Base-by-base conservation (phyloP, 2,329 filamentous ascomycete species). In the Cladosporium sphaerospermum region DNA sequence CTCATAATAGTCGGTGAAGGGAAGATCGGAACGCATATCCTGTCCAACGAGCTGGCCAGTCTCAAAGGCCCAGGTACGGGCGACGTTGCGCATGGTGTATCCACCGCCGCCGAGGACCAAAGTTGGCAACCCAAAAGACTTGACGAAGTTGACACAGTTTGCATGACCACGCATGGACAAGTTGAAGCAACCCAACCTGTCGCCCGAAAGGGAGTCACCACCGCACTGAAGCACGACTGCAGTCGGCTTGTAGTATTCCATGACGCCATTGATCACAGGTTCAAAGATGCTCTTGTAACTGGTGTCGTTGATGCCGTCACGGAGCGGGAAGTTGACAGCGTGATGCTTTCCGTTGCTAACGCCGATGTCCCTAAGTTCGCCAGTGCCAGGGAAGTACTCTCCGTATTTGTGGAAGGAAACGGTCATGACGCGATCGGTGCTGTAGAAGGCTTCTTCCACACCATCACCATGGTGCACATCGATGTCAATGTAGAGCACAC, bases 1-100 rank as follows among this genome's bases (percentile, higher is more conserved):
- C 76, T 86, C 83, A 65, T 97, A 97, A 71, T 97, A 97, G 74
- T 97, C 92, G 59, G 96, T 97, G 71, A 90, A 97, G 0, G 92
- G 92, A 39, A 97, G 78, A n/a, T 88, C 84, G 4, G 86, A 79
- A 9, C 83, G 79, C 79, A 97, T 88, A 31, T 88, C 80, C 56
- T 91, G 83, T 28, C 88, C 88, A 16, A 96, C 88, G 8, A 97
- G 79, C 54, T 90, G 80, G 59, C 92, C 92, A 1, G 76, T 78
- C 82, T 96, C 74, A 62, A 76, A 81, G 18, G 75, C 75, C 82
- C 80, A 84, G 1, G 82, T 85, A 45, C 82, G 76, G 11, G 75
- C 75, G 18, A 78, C 61, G 72, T 86, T 86, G 50, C 83, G 76
- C 81, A 86, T 86, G 1, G 83, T 86, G 63, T 86, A 86, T 37